Conservation (phyloP, 345 rosid genomes). For the Cardamine chenopodiifolia region DNA sequence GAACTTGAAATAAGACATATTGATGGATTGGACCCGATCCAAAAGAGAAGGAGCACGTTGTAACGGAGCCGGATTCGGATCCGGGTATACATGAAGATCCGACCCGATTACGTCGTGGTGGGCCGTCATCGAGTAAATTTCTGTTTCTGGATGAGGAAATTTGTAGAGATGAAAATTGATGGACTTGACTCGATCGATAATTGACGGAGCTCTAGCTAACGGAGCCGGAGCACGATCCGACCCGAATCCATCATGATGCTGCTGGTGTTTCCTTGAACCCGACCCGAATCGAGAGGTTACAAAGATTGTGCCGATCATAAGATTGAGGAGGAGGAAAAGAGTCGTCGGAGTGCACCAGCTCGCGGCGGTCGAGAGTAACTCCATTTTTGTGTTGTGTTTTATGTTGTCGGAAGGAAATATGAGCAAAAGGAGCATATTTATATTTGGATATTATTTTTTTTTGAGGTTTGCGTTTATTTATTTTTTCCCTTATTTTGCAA, state of each 20-base stretch:
- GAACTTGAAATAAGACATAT: slow-evolving; percentile 40
- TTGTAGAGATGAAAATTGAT: slow-evolving; percentile 48
- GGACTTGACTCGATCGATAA: slow-evolving; percentile 57
- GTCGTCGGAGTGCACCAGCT: slow-evolving; percentile 58
- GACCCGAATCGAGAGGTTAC: slow-evolving; percentile 50
- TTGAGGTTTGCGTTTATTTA: background rate
- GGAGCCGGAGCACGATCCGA: slow-evolving; percentile 31
- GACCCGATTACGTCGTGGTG: slow-evolving; percentile 36
- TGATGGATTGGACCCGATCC: slow-evolving; percentile 66
- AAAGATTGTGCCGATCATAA: slow-evolving; percentile 62
- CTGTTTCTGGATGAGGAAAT: slow-evolving; percentile 29
- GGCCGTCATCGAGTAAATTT: slow-evolving; percentile 15
- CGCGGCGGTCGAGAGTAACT: slow-evolving; percentile 34
- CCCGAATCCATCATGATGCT: slow-evolving; percentile 34
- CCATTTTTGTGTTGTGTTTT: slow-evolving; percentile 22
- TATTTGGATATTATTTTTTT: background rate
- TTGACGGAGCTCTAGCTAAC: slow-evolving; percentile 53
- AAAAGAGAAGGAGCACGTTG: slow-evolving; percentile 62
- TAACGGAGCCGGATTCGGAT: slow-evolving; percentile 37
- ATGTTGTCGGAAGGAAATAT: slow-evolving; percentile 29
- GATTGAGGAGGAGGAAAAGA: slow-evolving; percentile 66
- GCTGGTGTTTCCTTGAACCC: slow-evolving; percentile 28
- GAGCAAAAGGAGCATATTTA: slow-evolving; percentile 23
- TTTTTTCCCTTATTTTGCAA: background rate
- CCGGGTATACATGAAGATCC: slow-evolving; percentile 40